phyloP scores from a whole-genome alignment of 225 moss, liverwort and hornwort genomes.

The Polytrichum formosum region DNA sequence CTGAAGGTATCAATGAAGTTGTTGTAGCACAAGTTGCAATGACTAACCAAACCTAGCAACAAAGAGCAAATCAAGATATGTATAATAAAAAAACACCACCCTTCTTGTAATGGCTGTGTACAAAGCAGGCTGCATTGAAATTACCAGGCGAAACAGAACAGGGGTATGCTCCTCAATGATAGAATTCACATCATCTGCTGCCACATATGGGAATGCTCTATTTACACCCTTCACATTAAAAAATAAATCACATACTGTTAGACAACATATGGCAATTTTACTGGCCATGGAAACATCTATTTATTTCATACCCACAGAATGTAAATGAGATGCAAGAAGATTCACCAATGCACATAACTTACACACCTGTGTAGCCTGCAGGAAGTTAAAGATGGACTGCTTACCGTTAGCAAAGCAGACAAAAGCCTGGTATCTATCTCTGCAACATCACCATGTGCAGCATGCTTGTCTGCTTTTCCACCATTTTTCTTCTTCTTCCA shows the following conservation, averaged over 20 bases:
- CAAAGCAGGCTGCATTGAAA: background rate
- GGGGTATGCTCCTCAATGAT: slow-evolving; percentile 83
- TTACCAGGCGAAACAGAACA: slow-evolving; percentile 91
- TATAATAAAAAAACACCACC: too few relatives aligned
- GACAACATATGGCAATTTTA: too few relatives aligned
- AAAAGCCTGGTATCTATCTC: slow-evolving; percentile 88
- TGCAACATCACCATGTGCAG: slow-evolving; percentile 28
- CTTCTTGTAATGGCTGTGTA: too few relatives aligned
- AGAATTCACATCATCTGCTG: slow-evolving; percentile 75
- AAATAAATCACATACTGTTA: background rate
- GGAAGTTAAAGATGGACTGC: slow-evolving; percentile 7
- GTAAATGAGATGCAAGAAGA: too few relatives aligned
- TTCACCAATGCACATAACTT: too few relatives aligned
- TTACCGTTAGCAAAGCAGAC: slow-evolving; percentile 84
- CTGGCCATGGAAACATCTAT: too few relatives aligned
- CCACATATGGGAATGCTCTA: slow-evolving; percentile 94
- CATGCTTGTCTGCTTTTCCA: slow-evolving; percentile 29
- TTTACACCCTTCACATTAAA: slow-evolving; percentile 80
- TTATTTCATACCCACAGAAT: too few relatives aligned
- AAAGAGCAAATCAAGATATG: too few relatives aligned
- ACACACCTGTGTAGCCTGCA: too few relatives aligned
- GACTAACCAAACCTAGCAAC: too few relatives aligned
- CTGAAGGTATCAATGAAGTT: too few relatives aligned
- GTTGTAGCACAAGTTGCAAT: too few relatives aligned
- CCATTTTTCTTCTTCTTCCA: slow-evolving; percentile 20